A percentile compares a stretch with the other conserved stretches of the same genome.
These are phyloP conservation scores for Camellia granthamiana DNA, from an alignment of 148 eudicot species.

Conservation along the genomic window DNA sequence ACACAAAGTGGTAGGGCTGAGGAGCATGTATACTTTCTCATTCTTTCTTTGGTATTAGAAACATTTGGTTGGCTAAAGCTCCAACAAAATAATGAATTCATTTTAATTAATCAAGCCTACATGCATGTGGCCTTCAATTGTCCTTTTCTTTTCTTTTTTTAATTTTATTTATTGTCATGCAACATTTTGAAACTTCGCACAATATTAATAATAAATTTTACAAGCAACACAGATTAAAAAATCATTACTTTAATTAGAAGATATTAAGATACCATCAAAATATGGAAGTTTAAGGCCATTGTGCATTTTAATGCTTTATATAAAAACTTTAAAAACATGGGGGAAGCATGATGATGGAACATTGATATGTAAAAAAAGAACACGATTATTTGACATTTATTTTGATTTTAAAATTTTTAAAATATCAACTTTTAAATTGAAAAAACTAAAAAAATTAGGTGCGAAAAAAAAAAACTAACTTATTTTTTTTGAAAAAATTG, in stretches of 20 bases:
- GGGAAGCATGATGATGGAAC: too few relatives aligned
- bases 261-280: too few relatives aligned
- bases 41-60: neutral
- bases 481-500: too few relatives aligned
- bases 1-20: neutral
- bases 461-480: too few relatives aligned
- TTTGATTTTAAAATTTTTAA: too few relatives aligned
- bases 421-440: too few relatives aligned
- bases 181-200: neutral
- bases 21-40: neutral
- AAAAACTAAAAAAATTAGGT: too few relatives aligned
- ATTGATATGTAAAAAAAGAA: too few relatives aligned
- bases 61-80: constrained; percentile 2
- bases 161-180: neutral
- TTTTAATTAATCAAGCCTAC: neutral
- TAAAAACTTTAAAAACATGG: too few relatives aligned
- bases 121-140: neutral
- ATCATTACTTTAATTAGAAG: neutral
- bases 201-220: neutral
- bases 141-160: neutral
- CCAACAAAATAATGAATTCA: neutral
- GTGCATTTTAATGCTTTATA: neutral
- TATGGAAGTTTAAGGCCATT: neutral
- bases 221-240: neutral
- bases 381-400: too few relatives aligned